Evolutionary conservation across 2,329 filamentous ascomycete species (phyloP).

Genomic region (Claviceps sp.): DNA sequence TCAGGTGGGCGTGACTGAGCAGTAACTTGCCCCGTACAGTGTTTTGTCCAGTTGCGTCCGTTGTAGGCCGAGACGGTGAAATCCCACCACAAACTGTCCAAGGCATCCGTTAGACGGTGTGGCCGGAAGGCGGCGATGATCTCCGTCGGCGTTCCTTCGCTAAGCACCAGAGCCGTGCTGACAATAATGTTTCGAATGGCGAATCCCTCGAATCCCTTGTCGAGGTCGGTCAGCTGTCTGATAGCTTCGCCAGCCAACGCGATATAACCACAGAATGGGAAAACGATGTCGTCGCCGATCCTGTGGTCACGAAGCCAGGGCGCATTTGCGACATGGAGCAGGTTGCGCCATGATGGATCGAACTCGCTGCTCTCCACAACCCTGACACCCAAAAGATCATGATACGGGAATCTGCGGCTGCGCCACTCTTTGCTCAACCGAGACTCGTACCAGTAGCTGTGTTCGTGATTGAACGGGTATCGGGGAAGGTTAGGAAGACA

Average conservation of each 20-base stretch:
- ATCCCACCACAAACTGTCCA: conserved; percentile 17
- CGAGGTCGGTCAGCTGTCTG: conserved; percentile 8
- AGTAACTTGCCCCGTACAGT: not conserved
- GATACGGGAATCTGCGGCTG: not conserved
- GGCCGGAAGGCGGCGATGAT: conserved; percentile 18
- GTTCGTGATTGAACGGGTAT: conserved; percentile 9
- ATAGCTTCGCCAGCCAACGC: conserved; percentile 17
- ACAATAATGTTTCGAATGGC: conserved; percentile 17
- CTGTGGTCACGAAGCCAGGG: conserved; percentile 32
- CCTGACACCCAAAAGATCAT: conserved; percentile 10
- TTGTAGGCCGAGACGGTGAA: conserved; percentile 16
- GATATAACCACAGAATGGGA: conserved; percentile 24
- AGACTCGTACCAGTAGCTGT: conserved; percentile 7
- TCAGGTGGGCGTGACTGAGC: not conserved
- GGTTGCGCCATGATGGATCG: conserved; percentile 12
- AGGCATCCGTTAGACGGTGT: conserved; percentile 11
- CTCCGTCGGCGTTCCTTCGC: conserved; percentile 16
- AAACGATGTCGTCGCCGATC: conserved; percentile 28
- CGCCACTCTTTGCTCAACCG: conserved; percentile 4
- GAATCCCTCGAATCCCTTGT: conserved; percentile 13
- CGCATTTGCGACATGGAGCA: conserved; percentile 8
- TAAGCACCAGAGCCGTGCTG: conserved; percentile 18
- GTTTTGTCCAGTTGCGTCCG: conserved; percentile 11
- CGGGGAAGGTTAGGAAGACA: conserved; percentile 5
- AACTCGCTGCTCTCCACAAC: conserved; percentile 7